A percentile compares a stretch with the other conserved stretches of the same genome.
These are phyloP conservation scores for Gynostemma pentaphyllum DNA, from an alignment of 306 rosid species.

Conservation along the genomic window DNA sequence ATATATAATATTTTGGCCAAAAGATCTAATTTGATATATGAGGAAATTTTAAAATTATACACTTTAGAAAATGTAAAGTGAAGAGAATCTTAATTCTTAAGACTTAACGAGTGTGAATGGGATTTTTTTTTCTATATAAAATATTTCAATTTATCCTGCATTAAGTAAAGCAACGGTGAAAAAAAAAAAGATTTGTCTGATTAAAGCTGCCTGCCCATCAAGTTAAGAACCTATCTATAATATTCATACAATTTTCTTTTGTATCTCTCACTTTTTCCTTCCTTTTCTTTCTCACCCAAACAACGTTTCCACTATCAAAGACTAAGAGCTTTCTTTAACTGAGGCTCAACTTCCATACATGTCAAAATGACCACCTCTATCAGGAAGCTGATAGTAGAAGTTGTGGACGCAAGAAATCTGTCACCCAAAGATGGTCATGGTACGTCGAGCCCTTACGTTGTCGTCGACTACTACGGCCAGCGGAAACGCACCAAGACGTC, in stretches of 20 bases:
- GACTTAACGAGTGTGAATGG: no score
- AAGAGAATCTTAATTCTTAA: neutral
- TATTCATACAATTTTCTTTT: neutral
- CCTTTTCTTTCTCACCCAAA: neutral
- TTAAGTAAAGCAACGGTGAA: neutral
- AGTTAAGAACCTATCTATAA: conserved; percentile 34
- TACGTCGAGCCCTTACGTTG: conserved; percentile 63
- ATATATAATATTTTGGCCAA: no score
- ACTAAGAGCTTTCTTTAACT: neutral
- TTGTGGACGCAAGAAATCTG: conserved; percentile 74
- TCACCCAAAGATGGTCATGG: conserved; percentile 69
- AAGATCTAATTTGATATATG: no score
- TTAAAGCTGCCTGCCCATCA: conserved; percentile 47
- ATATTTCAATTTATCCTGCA: neutral
- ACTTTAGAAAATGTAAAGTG: no score
- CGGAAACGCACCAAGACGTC: conserved; percentile 37
- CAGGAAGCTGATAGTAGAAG: conserved; percentile 58
- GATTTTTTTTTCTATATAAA: neutral
- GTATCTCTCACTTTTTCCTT: neutral
- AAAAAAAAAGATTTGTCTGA: neutral
- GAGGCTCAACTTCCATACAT: neutral
- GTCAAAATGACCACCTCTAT: conserved; percentile 19
- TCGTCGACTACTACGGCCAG: conserved; percentile 63
- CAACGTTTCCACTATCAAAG: neutral
- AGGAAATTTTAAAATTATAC: no score